Conservation (phyloP, 2,329 filamentous ascomycete species). For the Microdochium trichocladiopsis region DNA sequence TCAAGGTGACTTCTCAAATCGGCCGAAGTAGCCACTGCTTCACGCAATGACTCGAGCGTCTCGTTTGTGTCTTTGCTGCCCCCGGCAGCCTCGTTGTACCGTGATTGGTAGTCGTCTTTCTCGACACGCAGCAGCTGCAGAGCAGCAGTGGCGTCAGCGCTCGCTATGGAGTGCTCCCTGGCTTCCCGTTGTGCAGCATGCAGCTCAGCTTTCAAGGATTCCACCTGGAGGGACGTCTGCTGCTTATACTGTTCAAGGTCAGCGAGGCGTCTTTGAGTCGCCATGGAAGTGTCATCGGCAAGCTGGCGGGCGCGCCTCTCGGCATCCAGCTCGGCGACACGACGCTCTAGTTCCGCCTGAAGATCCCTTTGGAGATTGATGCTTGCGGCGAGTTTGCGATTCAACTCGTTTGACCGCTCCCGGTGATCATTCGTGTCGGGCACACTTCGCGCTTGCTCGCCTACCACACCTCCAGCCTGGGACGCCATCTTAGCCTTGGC, state of each 20-base stretch:
- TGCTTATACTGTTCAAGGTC: conserved; percentile 83
- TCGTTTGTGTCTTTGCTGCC: conserved; percentile 62
- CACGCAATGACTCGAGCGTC: conserved; percentile 67
- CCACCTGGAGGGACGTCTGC: conserved; percentile 75
- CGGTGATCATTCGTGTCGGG: conserved; percentile 43
- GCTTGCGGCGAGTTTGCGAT: conserved; percentile 74
- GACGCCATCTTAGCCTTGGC: conserved; percentile 89
- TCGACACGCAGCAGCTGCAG: conserved; percentile 76
- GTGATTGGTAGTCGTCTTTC: conserved; percentile 67
- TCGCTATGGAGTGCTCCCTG: conserved; percentile 72
- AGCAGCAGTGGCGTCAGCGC: conserved; percentile 68
- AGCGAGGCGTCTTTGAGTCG: conserved; percentile 73
- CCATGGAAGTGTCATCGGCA: conserved; percentile 80
- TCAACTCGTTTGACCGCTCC: conserved; percentile 62
- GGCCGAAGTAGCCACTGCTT: conserved; percentile 71
- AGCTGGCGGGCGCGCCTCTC: conserved; percentile 76
- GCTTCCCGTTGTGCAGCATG: conserved; percentile 72
- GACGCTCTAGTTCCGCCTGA: conserved; percentile 65
- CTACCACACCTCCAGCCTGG: conserved; percentile 37
- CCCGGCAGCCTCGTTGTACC: conserved; percentile 60
- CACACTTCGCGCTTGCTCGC: conserved; percentile 35
- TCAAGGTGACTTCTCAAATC: conserved; percentile 74
- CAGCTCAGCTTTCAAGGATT: conserved; percentile 77
- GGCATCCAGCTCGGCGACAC: conserved; percentile 65
- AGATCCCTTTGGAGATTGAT: conserved; percentile 74